Conservation (phyloP, 768 basidiomycete species). For the Clitopilus hobsonii region DNA sequence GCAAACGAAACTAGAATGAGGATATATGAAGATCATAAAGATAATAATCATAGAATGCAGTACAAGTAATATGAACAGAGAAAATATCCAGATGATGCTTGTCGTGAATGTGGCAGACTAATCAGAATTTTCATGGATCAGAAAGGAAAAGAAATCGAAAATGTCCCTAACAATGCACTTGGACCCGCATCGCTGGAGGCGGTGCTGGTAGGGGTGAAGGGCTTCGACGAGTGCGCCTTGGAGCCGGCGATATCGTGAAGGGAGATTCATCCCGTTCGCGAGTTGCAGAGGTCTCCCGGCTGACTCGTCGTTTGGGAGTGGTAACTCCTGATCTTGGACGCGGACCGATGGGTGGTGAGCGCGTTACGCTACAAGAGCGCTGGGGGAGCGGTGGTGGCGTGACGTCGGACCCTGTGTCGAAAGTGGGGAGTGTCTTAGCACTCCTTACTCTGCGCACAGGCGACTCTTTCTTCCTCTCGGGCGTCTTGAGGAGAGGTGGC, state of each 20-base stretch:
- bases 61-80: background rate
- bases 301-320: background rate
- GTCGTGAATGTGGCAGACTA: too few species aligned
- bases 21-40: background rate
- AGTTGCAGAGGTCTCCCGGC: background rate
- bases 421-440: background rate
- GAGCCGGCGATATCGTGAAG: constrained; percentile 8
- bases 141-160: background rate
- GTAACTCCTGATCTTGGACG: constrained; percentile 12
- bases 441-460: background rate
- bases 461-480: background rate
- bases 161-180: background rate
- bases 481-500: background rate
- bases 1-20: background rate
- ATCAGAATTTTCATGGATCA: too few species aligned
- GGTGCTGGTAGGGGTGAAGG: background rate
- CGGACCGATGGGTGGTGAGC: constrained; percentile 13
- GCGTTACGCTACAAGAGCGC: constrained; percentile 6
- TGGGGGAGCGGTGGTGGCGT: constrained; percentile 5
- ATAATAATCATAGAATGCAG: background rate
- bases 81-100: background rate
- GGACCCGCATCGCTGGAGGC: background rate
- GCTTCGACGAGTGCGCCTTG: background rate
- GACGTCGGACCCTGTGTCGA: background rate
- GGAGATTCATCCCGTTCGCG: constrained; percentile 2